Percentiles rank a stretch among this genome's conserved stretches.
Conservation (phyloP, 371 early-diverging fungal genomes). For the Rhizopus stolonifer region DNA sequence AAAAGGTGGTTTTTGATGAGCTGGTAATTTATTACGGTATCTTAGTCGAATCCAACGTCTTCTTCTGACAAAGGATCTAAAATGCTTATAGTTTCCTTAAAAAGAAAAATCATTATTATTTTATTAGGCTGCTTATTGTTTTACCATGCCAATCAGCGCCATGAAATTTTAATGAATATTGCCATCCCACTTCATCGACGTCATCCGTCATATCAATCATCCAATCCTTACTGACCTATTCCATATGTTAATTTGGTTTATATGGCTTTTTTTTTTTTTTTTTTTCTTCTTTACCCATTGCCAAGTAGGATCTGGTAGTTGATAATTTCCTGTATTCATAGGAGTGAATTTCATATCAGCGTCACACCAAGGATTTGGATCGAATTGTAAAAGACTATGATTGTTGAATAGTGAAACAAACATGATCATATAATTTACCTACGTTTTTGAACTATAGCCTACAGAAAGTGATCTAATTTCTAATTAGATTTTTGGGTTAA, state of each 20-base stretch:
- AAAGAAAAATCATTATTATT: not conserved
- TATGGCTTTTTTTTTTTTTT: not conserved
- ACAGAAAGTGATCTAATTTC: slow-evolving; percentile 47
- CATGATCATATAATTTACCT: slow-evolving; percentile 3
- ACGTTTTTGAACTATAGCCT: slow-evolving; percentile 63
- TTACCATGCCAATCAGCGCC: slow-evolving; percentile 52
- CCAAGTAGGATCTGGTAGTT: slow-evolving; percentile 66
- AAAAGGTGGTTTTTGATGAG: not conserved
- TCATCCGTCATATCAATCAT: slow-evolving; percentile 70
- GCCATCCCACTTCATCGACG: slow-evolving; percentile 64
- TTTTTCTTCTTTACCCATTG: slow-evolving; percentile 49
- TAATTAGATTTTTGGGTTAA: slow-evolving; percentile 1
- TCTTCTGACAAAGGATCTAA: slow-evolving; percentile 64
- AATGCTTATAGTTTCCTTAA: slow-evolving; percentile 52
- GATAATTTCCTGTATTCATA: slow-evolving; percentile 53
- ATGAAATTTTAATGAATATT: slow-evolving; percentile 50
- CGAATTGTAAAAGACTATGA: slow-evolving; percentile 53
- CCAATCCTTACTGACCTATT: slow-evolving; percentile 54
- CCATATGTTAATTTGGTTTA: not conserved
- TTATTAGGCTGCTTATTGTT: not conserved
- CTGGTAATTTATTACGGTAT: slow-evolving; percentile 19
- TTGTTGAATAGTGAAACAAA: not conserved
- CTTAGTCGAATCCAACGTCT: slow-evolving; percentile 63
- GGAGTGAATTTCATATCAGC: slow-evolving; percentile 48
- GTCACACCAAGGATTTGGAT: slow-evolving; percentile 66